phyloP scores from a whole-genome alignment of 257 asterid species.

The Gardenia jasminoides region DNA sequence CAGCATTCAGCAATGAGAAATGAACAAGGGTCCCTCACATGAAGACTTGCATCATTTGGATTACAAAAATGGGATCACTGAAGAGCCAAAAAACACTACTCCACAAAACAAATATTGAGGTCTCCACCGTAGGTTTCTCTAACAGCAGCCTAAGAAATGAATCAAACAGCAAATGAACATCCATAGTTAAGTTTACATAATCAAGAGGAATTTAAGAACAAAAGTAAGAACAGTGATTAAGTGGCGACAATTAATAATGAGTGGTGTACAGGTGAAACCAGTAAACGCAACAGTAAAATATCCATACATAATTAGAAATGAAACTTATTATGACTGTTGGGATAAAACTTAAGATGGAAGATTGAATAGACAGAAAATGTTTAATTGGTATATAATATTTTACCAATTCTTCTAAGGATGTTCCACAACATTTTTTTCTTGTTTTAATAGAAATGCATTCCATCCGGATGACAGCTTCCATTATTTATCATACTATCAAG shows the following conservation, averaged over 20 bases:
- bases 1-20: background rate
- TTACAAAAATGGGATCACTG: background rate
- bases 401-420: background rate
- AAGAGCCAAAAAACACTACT: constrained; percentile 23
- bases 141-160: constrained; percentile 56
- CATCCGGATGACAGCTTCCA: background rate
- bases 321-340: background rate
- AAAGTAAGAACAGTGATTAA: background rate
- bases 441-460: background rate
- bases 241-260: background rate
- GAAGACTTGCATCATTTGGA: background rate
- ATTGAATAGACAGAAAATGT: background rate
- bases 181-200: background rate
- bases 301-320: background rate
- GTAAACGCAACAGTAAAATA: background rate
- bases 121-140: constrained; percentile 78
- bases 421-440: background rate
- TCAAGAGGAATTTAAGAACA: background rate
- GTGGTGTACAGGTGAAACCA: background rate
- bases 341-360: no score
- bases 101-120: constrained; percentile 40
- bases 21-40: background rate
- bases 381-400: background rate
- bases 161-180: constrained; percentile 8
- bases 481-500: background rate